Conservation (phyloP, 2,329 filamentous ascomycete genomes). For the Mollisiaceae sp. region DNA sequence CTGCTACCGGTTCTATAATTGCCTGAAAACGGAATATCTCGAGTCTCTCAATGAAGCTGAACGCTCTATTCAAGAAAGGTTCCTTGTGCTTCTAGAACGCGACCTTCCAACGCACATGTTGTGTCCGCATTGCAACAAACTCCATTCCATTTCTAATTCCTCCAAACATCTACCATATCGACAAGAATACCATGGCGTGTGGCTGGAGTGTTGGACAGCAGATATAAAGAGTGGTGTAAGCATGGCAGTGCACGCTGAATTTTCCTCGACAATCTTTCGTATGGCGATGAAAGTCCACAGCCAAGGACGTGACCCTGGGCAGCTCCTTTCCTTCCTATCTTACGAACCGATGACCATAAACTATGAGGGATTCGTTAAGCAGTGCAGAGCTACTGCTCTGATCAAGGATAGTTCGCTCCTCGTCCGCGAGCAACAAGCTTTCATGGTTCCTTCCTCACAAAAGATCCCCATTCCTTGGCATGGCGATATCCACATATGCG, state of each 20-base stretch:
- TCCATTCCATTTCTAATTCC: conserved; percentile 21
- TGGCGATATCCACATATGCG: conserved; percentile 18
- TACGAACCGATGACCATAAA: conserved; percentile 2
- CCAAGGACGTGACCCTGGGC: conserved; percentile 14
- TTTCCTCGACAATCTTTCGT: conserved; percentile 24
- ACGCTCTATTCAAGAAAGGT: conserved; percentile 5
- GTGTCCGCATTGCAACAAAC: conserved; percentile 23
- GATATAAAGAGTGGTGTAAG: conserved; percentile 3
- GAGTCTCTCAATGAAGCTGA: conserved; percentile 21
- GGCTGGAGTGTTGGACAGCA: conserved; percentile 15
- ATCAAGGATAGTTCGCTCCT: conserved; percentile 24
- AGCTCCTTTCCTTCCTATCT: conserved; percentile 12
- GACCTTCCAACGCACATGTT: conserved; percentile 22
- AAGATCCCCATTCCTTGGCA: conserved; percentile 17
- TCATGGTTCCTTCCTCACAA: conserved; percentile 22
- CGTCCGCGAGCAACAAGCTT: conserved; percentile 26
- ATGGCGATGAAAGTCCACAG: conserved; percentile 31
- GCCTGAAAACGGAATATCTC: conserved; percentile 16
- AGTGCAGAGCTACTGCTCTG: conserved; percentile 14
- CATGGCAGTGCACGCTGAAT: conserved; percentile 1
- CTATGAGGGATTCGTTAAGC: conserved; percentile 9
- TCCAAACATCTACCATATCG: conserved; percentile 11
- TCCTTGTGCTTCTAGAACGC: conserved; percentile 23
- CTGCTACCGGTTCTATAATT: conserved; percentile 14
- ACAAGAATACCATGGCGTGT: not conserved